Evolutionary conservation across 345 rosid species (phyloP).

Genomic region (Syzygium oleosum): DNA sequence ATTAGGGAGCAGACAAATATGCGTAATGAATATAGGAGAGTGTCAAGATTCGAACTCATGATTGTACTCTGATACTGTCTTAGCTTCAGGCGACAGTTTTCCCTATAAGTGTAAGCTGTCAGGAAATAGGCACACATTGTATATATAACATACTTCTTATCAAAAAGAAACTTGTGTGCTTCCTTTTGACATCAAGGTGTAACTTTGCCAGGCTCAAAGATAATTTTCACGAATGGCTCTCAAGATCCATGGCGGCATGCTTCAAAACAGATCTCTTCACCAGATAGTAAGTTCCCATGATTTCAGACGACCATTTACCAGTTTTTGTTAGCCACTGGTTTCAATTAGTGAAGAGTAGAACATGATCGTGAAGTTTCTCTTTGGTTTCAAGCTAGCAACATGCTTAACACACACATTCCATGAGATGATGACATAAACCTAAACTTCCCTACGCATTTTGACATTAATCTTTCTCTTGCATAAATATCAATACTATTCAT

Average conservation of each 20-base stretch:
- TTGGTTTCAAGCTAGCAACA: neutral
- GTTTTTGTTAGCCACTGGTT: neutral
- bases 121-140: neutral
- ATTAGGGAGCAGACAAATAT: neutral
- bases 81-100: neutral
- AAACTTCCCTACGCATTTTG: neutral
- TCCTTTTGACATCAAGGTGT: neutral
- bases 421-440: neutral
- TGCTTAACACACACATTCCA: neutral
- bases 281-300: conserved; percentile 41
- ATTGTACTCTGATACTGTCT: neutral
- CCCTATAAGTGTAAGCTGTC: neutral
- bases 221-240: conserved; percentile 77
- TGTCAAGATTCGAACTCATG: neutral
- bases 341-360: neutral
- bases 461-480: neutral
- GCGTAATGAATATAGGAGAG: neutral
- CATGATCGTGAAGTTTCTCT: neutral
- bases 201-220: conserved; percentile 57
- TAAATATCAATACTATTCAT: neutral
- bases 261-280: conserved; percentile 64
- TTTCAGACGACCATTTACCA: neutral
- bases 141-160: neutral
- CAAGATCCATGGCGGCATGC: conserved; percentile 99
- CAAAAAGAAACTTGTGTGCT: neutral